Evolutionary conservation across 1,284 basidiomycete species (phyloP), one percentile per base, ranked within the genome.

Genomic region (Microbotryum silenes-acaulis): DNA sequence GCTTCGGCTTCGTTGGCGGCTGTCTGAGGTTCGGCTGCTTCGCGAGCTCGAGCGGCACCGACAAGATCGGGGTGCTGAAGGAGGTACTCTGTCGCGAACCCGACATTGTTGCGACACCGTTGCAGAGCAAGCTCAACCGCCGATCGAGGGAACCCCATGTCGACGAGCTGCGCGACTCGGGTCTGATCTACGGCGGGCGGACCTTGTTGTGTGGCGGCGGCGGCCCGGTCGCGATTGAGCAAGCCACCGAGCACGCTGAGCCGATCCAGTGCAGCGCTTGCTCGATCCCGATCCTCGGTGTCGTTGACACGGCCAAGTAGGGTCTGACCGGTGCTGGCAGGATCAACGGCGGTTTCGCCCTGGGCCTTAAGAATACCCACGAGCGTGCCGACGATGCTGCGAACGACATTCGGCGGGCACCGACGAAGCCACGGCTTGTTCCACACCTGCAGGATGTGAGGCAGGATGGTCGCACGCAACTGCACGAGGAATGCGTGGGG

Each of bases 81-180:
- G 1, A 98, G 80, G 21, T 91, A 80, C 71, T 98, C 94, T 0
- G 94, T 88, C 3, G 96, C 96, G 7, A 88, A 85, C 46, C 81
- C 86, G 69, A 97, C 80, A 70, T 96, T 96, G 77, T 97, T 97
- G 64, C 87, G 83, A 18, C 87, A 86, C 25, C 92, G 86, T 23
- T 81, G 75, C 23, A 99, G 78, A 5, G 94, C 94, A 59, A 85
- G 83, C 72, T 89, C 86, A 1, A 88, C 89, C 5, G 90, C 88
- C 48, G 83, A 82, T 10, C 90, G 83, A 29, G 88, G 84, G 78
- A 98, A 99, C 55, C 96, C 96, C 96, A 99, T 98, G 69, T 98
- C 94, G 20, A 85, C 86, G 54, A 98, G 79, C 57, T 69, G 67
- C 12, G 54, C 42, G 31, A 69, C 53, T 10, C 67, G 65, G n/a